Percentiles rank a stretch among this genome's conserved stretches.
phyloP scores from a whole-genome alignment of 2,329 filamentous ascomycete species.

The Epichloe elymi region DNA sequence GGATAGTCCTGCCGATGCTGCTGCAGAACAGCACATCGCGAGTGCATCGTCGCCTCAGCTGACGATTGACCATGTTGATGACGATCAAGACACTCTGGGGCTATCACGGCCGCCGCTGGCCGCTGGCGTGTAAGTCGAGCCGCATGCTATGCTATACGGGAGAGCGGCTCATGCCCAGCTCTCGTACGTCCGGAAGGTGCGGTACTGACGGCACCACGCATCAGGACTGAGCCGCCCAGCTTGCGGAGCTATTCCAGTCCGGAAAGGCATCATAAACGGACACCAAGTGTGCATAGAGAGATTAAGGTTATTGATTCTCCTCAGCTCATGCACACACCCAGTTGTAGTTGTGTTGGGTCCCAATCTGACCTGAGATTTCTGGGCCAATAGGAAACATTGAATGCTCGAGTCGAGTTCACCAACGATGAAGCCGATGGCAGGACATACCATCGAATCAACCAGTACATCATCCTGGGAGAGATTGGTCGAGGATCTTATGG shows the following conservation, averaged over 20 bases:
- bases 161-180: background rate
- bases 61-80: slow-evolving; percentile 16
- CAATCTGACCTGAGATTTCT: slow-evolving; percentile 4
- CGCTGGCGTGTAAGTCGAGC: slow-evolving; percentile 29
- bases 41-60: slow-evolving; percentile 16
- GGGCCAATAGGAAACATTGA: slow-evolving; percentile 62
- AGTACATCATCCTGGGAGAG: slow-evolving; percentile 87
- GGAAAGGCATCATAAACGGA: slow-evolving; percentile 43
- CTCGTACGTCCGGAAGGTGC: background rate
- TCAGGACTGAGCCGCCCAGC: slow-evolving; percentile 30
- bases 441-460: slow-evolving; percentile 79
- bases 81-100: background rate
- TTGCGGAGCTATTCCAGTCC: slow-evolving; percentile 35
- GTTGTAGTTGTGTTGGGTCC: background rate
- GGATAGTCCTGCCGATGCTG: background rate
- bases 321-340: background rate
- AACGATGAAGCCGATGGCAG: slow-evolving; percentile 73
- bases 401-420: slow-evolving; percentile 76
- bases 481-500: slow-evolving; percentile 96
- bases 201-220: background rate
- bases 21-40: background rate
- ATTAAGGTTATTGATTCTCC: slow-evolving; percentile 32
- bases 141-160: background rate
- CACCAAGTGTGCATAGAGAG: slow-evolving; percentile 43
- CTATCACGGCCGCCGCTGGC: slow-evolving; percentile 13